Conservation (phyloP, 805 yeast species). For the Lachancea waltii region DNA sequence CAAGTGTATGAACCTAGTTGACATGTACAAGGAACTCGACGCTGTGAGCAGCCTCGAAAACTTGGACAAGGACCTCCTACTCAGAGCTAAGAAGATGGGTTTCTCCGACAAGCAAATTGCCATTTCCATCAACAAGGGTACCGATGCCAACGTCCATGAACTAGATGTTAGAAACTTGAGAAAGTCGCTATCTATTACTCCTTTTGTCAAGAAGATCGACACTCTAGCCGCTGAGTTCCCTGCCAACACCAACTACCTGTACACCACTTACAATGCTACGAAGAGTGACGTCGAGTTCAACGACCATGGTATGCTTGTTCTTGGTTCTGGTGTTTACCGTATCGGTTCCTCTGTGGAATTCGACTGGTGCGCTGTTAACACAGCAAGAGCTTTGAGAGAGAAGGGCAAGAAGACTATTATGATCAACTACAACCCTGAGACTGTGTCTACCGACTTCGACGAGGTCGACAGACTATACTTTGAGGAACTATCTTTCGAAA, state of each 20-base stretch:
- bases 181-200: slow-evolving; percentile 71
- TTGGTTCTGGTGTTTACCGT: slow-evolving; percentile 98
- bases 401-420: slow-evolving; percentile 85
- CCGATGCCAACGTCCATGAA: slow-evolving; percentile 43
- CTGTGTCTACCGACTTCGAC: slow-evolving; percentile 96
- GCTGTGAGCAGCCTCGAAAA: slow-evolving; percentile 49
- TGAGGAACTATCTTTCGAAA: slow-evolving; percentile 90
- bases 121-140: slow-evolving; percentile 50
- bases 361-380: slow-evolving; percentile 98
- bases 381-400: slow-evolving; percentile 89
- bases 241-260: slow-evolving; percentile 89
- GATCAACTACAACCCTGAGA: slow-evolving; percentile 98
- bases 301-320: slow-evolving; percentile 87
- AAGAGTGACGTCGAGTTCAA: slow-evolving; percentile 76
- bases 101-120: slow-evolving; percentile 95
- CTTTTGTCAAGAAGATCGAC: slow-evolving; percentile 94
- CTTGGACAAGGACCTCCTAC: slow-evolving; percentile 61
- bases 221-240: slow-evolving; percentile 99
- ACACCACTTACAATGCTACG: slow-evolving; percentile 92
- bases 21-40: slow-evolving; percentile 78
- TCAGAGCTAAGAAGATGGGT: slow-evolving; percentile 85
- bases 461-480: slow-evolving; percentile 96
- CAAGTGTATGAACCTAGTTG: slow-evolving; percentile 89
- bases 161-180: slow-evolving; percentile 76
- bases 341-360: slow-evolving; percentile 98